Evolutionary conservation across 2,329 filamentous ascomycete species (phyloP), one percentile per base, ranked within the genome.

Genomic region (Aspergillus sp.): DNA sequence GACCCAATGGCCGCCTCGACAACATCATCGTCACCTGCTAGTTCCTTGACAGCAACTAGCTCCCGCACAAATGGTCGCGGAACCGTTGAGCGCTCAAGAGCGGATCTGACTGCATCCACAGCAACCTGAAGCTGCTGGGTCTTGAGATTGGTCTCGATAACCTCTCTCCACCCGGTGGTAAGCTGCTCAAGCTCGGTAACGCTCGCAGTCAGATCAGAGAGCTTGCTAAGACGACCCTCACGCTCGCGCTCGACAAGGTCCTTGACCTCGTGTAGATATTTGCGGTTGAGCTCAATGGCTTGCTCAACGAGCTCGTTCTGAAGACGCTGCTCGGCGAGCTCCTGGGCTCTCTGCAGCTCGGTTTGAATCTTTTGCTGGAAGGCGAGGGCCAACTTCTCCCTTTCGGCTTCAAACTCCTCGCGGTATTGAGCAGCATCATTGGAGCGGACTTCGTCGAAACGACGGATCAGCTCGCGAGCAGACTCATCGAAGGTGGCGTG

Each of bases 71-170:
- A 99, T 4, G 95, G 95, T 47, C 87, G 86, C 22, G 94, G 91
- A 69, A 89, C 85, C 48, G 88, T 82, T 13, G 89, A 85, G 66
- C 90, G 89, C 73, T 93, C 89, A 23, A 98, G 86, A 54, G 90
- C 92, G 61, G 91, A 88, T 68, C 92, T 90, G 55, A 98, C 93
- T 45, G 94, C 92, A 75, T 99, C 95, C 31, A 98, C 91, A 22
- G 95, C 95, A 41, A 99, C 92, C 74, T 97, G 92, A 30, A 99
- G 88, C 80, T 98, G 93, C 79, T 99, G 95, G 0, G 95, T 97
- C 78, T 91, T 90, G 65, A 98, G 86, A 80, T 95, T 98, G 63
- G 87, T 84, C 75, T 98, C 93, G 23, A 99, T 88, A 43, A 98
- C 92, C 46, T 89, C 87, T 79, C 94, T 96, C 93, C 93, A 98